A percentile compares a stretch with the other conserved stretches of the same genome.
Evolutionary conservation across 1,139 yeast species (phyloP).

Genomic region (Suhomyces kunorum): DNA sequence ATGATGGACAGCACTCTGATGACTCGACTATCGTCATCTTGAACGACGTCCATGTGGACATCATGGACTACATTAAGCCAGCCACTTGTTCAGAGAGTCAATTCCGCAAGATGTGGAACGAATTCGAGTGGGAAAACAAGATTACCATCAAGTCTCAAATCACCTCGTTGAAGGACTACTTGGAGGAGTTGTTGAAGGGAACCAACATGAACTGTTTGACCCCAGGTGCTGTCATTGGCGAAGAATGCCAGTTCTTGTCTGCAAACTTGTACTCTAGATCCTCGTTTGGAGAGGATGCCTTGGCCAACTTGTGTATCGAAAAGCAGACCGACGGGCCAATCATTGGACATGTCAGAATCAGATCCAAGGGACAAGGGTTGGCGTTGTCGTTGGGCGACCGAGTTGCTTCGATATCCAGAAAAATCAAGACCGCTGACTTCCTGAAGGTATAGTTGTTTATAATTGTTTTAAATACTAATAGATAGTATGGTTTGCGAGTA

Average conservation of each 20-base stretch:
- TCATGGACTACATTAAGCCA: constrained; percentile 96
- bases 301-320: constrained; percentile 94
- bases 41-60: constrained; percentile 93
- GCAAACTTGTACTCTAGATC: constrained; percentile 93
- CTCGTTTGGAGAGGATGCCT: constrained; percentile 95
- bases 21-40: constrained; percentile 88
- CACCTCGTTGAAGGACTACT: constrained; percentile 71
- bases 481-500: constrained; percentile 6
- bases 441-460: constrained; percentile 13
- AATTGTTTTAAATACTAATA: constrained; percentile 7
- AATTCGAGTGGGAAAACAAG: constrained; percentile 99
- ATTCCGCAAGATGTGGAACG: constrained; percentile 98
- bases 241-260: constrained; percentile 88
- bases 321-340: constrained; percentile 73
- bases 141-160: constrained; percentile 80
- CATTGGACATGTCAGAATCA: constrained; percentile 92
- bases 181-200: constrained; percentile 73
- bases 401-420: constrained; percentile 76
- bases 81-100: constrained; percentile 84
- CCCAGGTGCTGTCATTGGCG: constrained; percentile 83
- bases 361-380: constrained; percentile 97
- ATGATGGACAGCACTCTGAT: constrained; percentile 93
- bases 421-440: constrained; percentile 33
- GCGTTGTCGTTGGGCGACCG: constrained; percentile 94
- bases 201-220: constrained; percentile 96